Evolutionary conservation across 1,139 yeast genomes (phyloP).

Genomic region (Yamadazyma atmosphaerica): DNA sequence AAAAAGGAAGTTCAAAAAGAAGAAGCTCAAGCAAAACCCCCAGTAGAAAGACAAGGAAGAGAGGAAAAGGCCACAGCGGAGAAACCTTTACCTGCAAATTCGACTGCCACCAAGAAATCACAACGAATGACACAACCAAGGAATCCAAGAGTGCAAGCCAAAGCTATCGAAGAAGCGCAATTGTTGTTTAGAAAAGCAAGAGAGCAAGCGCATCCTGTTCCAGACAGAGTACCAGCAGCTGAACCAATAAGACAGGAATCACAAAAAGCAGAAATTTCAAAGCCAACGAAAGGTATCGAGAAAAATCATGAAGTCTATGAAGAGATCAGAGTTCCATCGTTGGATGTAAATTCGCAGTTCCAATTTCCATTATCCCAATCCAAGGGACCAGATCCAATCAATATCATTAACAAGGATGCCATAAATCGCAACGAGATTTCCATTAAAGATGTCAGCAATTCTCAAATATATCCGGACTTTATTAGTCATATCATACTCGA

Average conservation of each 20-base stretch:
- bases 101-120: not conserved
- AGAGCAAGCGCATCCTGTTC: not conserved
- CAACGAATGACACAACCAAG: not conserved
- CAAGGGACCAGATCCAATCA: constrained; percentile 4
- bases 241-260: too few species aligned
- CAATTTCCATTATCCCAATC: constrained; percentile 12
- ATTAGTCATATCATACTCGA: constrained; percentile 17
- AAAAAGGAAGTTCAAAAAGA: not conserved
- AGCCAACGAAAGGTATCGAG: not conserved
- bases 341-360: constrained; percentile 20
- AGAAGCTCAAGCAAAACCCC: too few species aligned
- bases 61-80: not conserved
- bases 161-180: not conserved
- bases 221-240: not conserved
- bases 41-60: too few species aligned
- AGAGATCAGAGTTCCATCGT: constrained; percentile 11
- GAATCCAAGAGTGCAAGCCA: not conserved
- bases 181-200: constrained; percentile 1
- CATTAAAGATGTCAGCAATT: constrained; percentile 9
- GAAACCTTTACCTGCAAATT: too few species aligned
- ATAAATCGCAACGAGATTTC: constrained; percentile 6
- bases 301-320: constrained; percentile 5
- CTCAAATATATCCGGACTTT: not conserved
- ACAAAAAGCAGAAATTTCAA: not conserved
- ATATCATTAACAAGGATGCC: constrained; percentile 4